Conservation (phyloP, 2,329 filamentous ascomycete species). For the Neonectria ditissima region DNA sequence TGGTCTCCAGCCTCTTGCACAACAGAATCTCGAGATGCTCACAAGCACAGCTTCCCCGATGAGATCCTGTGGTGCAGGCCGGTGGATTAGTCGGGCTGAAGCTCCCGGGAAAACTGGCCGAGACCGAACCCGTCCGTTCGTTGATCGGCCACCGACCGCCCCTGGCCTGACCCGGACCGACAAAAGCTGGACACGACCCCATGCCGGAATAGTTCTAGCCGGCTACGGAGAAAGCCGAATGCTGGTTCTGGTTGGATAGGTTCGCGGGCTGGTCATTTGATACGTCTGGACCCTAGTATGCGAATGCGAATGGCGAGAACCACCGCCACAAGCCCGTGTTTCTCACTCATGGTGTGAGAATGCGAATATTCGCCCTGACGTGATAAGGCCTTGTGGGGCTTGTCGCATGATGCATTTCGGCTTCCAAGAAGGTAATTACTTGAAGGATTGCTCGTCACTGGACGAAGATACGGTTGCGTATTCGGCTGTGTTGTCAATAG, state of each 20-base stretch:
- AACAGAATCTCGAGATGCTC: background rate
- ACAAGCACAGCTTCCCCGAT: background rate
- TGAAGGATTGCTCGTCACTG: background rate
- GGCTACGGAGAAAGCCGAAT: background rate
- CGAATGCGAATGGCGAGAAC: background rate
- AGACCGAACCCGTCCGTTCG: slow-evolving; percentile 4
- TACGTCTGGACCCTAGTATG: background rate
- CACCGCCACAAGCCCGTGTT: background rate
- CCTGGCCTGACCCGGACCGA: background rate
- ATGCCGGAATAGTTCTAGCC: background rate
- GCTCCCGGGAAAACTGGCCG: slow-evolving; percentile 1
- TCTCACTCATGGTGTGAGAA: background rate
- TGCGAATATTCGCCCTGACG: background rate
- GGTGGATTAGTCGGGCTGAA: background rate
- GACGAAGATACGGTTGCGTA: background rate
- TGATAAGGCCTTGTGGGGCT: background rate
- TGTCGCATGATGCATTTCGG: background rate
- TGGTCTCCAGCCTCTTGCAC: background rate
- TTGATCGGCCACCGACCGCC: background rate
- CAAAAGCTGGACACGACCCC: background rate
- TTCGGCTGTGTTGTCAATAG: background rate
- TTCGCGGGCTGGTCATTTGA: background rate
- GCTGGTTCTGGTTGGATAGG: background rate
- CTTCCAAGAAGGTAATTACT: too few species aligned
- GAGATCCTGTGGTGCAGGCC: background rate